A percentile compares a stretch with the other conserved stretches of the same genome.
phyloP scores from a whole-genome alignment of 257 asterid genomes.

The Osmanthus fragrans region DNA sequence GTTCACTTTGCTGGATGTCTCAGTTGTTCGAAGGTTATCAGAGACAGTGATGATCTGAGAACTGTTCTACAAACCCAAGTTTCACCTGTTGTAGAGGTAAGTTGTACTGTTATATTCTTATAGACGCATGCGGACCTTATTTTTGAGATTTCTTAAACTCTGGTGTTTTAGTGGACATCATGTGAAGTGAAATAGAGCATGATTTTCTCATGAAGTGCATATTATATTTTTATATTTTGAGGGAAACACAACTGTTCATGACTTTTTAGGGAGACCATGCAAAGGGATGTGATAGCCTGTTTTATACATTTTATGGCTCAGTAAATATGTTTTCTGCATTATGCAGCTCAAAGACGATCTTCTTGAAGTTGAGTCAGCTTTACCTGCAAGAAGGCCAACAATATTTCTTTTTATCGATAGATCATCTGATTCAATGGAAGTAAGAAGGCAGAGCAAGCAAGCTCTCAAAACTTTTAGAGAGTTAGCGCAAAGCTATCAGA shows the following conservation, averaged over 20 bases:
- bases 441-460: slow-evolving; percentile 60
- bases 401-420: slow-evolving; percentile 88
- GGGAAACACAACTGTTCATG: background rate
- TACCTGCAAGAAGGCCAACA: slow-evolving; percentile 71
- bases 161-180: slow-evolving; percentile 2
- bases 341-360: slow-evolving; percentile 71
- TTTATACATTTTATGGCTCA: slow-evolving; percentile 11
- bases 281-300: background rate
- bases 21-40: slow-evolving; percentile 61
- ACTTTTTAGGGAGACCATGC: background rate
- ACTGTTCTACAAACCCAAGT: slow-evolving; percentile 52
- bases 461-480: slow-evolving; percentile 77
- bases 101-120: slow-evolving; percentile 28
- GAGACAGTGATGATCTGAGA: slow-evolving; percentile 65
- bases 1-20: slow-evolving; percentile 72
- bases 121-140: slow-evolving; percentile 19
- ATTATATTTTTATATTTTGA: background rate
- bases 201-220: background rate
- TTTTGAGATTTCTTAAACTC: slow-evolving; percentile 21
- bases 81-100: slow-evolving; percentile 74
- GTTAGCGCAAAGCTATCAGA: slow-evolving; percentile 52
- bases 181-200: slow-evolving; percentile 1
- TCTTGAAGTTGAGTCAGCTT: slow-evolving; percentile 51
- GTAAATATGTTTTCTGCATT: slow-evolving; percentile 21
- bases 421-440: slow-evolving; percentile 60